These are phyloP conservation scores for Penicillium pancosmium DNA, from an alignment of 495 filamentous ascomycete species.

Conservation along the genomic window DNA sequence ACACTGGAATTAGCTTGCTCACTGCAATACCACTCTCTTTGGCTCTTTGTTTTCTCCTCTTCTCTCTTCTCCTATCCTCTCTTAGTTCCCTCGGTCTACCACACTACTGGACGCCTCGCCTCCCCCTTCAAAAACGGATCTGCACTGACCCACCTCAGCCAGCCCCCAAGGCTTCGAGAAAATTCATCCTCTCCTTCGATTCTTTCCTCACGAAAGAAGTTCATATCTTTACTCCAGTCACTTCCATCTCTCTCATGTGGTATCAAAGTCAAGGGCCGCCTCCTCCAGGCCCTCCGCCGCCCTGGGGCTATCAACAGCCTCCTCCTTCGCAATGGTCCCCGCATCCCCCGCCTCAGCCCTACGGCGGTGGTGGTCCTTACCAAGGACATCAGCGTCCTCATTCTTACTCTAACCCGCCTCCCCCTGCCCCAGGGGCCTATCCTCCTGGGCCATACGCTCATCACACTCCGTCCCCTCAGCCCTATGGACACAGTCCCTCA, in stretches of 20 bases:
- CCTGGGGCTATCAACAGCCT: slow-evolving; percentile 29
- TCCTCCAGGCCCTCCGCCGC: slow-evolving; percentile 24
- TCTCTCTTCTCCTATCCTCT: neutral
- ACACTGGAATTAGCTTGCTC: neutral
- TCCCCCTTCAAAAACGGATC: slow-evolving; percentile 1
- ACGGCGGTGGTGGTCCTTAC: neutral
- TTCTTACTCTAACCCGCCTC: neutral
- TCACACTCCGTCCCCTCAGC: no score
- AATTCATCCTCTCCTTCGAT: slow-evolving; percentile 1
- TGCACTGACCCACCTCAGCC: slow-evolving; percentile 11
- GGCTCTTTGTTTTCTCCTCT: neutral
- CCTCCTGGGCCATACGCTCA: slow-evolving; percentile 9
- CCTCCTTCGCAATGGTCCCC: slow-evolving; percentile 23
- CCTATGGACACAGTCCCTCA: neutral
- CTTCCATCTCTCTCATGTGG: slow-evolving; percentile 24
- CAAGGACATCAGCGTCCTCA: neutral
- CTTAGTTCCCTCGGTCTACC: neutral
- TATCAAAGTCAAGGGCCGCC: slow-evolving; percentile 27
- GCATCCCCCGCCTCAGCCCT: slow-evolving; percentile 29
- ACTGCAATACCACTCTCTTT: neutral
- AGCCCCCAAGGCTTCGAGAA: slow-evolving; percentile 1
- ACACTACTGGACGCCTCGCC: neutral
- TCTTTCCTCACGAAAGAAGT: neutral
- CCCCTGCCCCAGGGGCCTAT: slow-evolving; percentile 1
- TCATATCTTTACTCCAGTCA: neutral